Evolutionary conservation across 1,139 yeast genomes (phyloP).

Genomic region (Yamadazyma sp.): DNA sequence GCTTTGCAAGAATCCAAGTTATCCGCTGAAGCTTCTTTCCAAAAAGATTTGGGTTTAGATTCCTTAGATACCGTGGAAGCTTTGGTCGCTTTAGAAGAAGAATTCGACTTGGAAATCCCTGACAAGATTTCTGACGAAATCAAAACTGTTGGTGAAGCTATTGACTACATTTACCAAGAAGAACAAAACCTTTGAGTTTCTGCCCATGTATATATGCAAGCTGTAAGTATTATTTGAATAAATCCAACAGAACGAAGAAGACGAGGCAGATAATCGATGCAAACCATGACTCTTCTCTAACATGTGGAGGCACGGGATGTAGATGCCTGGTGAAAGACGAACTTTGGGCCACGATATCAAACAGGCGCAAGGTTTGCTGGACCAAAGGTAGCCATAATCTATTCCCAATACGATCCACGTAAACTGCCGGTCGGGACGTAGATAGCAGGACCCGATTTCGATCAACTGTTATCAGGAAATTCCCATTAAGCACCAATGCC

Average conservation of each 20-base stretch:
- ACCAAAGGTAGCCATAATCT: too few species aligned
- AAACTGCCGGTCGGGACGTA: too few species aligned
- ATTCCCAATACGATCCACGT: too few species aligned
- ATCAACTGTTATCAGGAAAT: too few species aligned
- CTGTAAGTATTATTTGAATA: background rate
- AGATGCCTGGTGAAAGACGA: too few species aligned
- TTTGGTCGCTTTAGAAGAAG: slow-evolving; percentile 71
- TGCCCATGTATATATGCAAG: slow-evolving; percentile 9
- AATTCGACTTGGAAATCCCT: slow-evolving; percentile 68
- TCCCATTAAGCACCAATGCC: too few species aligned
- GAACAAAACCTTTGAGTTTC: slow-evolving; percentile 40
- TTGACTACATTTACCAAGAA: slow-evolving; percentile 56
- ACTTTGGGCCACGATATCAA: too few species aligned
- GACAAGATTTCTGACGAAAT: slow-evolving; percentile 69
- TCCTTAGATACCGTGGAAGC: slow-evolving; percentile 73
- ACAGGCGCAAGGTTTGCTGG: too few species aligned
- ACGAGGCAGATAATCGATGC: too few species aligned
- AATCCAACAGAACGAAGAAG: background rate
- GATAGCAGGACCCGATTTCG: too few species aligned
- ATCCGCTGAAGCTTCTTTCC: slow-evolving; percentile 49
- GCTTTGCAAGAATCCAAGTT: slow-evolving; percentile 50
- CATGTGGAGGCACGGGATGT: too few species aligned
- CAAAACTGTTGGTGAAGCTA: slow-evolving; percentile 68
- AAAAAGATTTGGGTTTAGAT: slow-evolving; percentile 67
- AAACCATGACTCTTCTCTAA: too few species aligned